Conservation (phyloP, 2,329 filamentous ascomycete genomes). For the Colletotrichum navitas region DNA sequence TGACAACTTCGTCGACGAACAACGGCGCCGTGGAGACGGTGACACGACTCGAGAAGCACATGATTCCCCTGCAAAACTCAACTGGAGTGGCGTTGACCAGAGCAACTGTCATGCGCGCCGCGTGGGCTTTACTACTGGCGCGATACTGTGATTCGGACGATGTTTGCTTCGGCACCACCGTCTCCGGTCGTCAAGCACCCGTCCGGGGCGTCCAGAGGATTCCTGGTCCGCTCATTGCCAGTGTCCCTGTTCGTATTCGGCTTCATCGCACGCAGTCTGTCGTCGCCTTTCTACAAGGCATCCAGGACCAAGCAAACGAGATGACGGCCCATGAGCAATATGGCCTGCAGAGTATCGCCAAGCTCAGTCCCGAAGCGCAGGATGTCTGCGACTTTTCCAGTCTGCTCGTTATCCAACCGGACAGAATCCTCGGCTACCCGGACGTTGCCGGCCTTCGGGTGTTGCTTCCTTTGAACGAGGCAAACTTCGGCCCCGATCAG, state of each 20-base stretch:
- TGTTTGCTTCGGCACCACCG: slow-evolving; percentile 55
- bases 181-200: slow-evolving; percentile 48
- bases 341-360: slow-evolving; percentile 49
- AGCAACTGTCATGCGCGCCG: slow-evolving; percentile 53
- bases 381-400: slow-evolving; percentile 5
- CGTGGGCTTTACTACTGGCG: slow-evolving; percentile 56
- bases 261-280: slow-evolving; percentile 31
- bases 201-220: slow-evolving; percentile 43
- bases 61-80: background rate
- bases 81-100: background rate
- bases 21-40: background rate
- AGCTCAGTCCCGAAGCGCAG: slow-evolving; percentile 4
- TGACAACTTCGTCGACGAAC: background rate
- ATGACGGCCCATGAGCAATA: slow-evolving; percentile 48
- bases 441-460: background rate
- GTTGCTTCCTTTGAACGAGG: background rate
- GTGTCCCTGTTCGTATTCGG: slow-evolving; percentile 8
- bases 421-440: slow-evolving; percentile 12
- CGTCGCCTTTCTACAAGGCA: slow-evolving; percentile 39
- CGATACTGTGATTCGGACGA: slow-evolving; percentile 53
- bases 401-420: slow-evolving; percentile 5
- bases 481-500: background rate
- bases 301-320: slow-evolving; percentile 48
- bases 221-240: slow-evolving; percentile 48
- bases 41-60: background rate